A percentile compares a stretch with the other conserved stretches of the same genome.
phyloP scores from a whole-genome alignment of 2,329 filamentous ascomycete species.

The Mollisia scopiformis region DNA sequence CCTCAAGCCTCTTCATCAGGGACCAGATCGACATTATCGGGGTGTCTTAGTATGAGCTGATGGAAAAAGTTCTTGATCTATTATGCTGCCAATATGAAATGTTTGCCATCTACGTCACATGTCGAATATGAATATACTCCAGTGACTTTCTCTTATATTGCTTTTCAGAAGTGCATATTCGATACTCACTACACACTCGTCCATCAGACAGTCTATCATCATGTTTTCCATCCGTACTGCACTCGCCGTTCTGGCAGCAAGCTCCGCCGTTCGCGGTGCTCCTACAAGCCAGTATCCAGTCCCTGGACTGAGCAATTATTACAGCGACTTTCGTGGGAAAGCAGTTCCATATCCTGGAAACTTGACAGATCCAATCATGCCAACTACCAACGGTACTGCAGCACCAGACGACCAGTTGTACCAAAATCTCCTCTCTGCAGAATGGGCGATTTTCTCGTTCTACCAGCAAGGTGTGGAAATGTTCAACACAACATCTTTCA shows the following conservation, averaged over 20 bases:
- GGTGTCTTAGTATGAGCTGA: background rate
- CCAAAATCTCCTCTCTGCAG: constrained; percentile 47
- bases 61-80: background rate
- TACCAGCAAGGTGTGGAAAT: constrained; percentile 46
- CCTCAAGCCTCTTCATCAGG: background rate
- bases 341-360: constrained; percentile 42
- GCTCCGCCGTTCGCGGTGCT: background rate
- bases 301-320: constrained; percentile 38
- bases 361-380: constrained; percentile 37
- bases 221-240: background rate
- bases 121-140: background rate
- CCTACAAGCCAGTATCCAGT: constrained; percentile 25
- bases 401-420: constrained; percentile 45
- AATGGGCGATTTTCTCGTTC: constrained; percentile 49
- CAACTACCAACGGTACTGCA: constrained; percentile 34
- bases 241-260: constrained; percentile 2
- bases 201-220: background rate
- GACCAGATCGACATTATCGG: background rate
- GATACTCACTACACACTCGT: background rate
- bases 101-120: constrained; percentile 6
- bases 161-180: background rate
- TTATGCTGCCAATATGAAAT: background rate
- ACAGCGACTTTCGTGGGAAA: constrained; percentile 39
- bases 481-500: constrained; percentile 43
- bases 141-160: background rate